Evolutionary conservation across 169 alveolate genomes (phyloP).

Genomic region (Plasmodium gonderi): DNA sequence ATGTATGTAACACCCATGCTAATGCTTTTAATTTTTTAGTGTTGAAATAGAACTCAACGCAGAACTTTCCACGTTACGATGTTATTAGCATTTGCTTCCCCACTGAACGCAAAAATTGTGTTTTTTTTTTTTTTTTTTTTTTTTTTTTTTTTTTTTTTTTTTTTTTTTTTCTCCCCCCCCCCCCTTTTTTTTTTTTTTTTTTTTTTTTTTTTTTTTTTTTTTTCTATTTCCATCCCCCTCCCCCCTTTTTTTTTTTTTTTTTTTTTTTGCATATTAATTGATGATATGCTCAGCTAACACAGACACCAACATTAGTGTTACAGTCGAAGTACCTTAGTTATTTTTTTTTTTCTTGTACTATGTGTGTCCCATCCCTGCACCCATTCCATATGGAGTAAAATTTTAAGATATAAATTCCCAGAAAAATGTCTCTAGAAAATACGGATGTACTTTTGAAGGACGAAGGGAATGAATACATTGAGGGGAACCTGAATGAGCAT

Average conservation of each 20-base stretch:
- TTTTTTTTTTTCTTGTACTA: not conserved
- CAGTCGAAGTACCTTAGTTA: not conserved
- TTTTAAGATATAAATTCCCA: not conserved
- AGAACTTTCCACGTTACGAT: no score
- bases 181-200: no score
- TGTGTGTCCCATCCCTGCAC: not conserved
- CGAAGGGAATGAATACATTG: conserved; percentile 17
- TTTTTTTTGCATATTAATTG: not conserved
- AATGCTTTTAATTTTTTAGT: no score
- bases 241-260: not conserved
- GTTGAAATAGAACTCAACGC: no score
- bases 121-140: no score
- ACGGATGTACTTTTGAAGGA: conserved; percentile 24
- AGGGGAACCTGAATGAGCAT: conserved; percentile 31
- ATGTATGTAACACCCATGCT: no score
- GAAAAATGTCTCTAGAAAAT: conserved; percentile 59
- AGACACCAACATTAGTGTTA: not conserved
- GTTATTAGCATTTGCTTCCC: no score
- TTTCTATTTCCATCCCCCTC: no score
- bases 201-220: no score
- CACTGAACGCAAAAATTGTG: no score
- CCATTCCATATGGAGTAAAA: conserved; percentile 15
- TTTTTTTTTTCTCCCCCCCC: no score
- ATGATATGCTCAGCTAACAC: not conserved
- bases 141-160: no score